These are phyloP conservation scores for Pseudogymnoascus sp. DNA, from an alignment of 2,329 filamentous ascomycete species.

Conservation along the genomic window DNA sequence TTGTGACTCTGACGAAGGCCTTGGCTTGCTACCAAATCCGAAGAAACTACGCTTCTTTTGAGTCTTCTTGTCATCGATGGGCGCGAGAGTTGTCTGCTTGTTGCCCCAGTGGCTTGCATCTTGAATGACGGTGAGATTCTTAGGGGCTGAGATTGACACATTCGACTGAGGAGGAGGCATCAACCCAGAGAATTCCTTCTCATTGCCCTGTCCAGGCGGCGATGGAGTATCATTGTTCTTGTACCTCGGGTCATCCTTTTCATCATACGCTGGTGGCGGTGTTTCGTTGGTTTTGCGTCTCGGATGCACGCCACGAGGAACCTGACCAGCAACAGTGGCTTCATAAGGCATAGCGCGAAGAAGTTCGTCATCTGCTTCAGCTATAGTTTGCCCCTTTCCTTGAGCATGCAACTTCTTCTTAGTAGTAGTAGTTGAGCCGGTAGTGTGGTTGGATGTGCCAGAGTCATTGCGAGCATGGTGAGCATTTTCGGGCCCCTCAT, in stretches of 20 bases:
- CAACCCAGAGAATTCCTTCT: constrained; percentile 23
- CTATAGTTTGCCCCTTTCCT: constrained; percentile 28
- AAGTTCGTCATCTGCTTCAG: constrained; percentile 31
- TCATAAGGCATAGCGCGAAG: constrained; percentile 32
- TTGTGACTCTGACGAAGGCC: constrained; percentile 50
- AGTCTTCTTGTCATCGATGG: constrained; percentile 64
- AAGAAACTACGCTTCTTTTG: constrained; percentile 71
- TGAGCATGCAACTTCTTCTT: constrained; percentile 38
- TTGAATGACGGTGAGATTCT: constrained; percentile 75
- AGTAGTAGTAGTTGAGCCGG: constrained; percentile 31
- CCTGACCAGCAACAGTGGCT: constrained; percentile 28
- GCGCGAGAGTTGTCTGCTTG: constrained; percentile 47
- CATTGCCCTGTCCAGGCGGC: constrained; percentile 23
- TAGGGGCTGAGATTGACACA: constrained; percentile 72
- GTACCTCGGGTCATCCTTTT: constrained; percentile 27
- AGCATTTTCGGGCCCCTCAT: constrained; percentile 40
- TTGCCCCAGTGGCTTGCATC: constrained; percentile 83
- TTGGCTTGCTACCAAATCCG: constrained; percentile 55
- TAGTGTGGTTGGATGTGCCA: constrained; percentile 27
- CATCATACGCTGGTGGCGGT: constrained; percentile 16
- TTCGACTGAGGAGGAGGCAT: constrained; percentile 29
- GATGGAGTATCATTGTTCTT: constrained; percentile 27
- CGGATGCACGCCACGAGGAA: constrained; percentile 25
- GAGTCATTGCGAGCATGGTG: constrained; percentile 34
- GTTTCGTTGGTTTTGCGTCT: constrained; percentile 19